These are phyloP conservation scores for Botryotinia calthae DNA, from an alignment of 2,329 filamentous ascomycete genomes.

Conservation along the genomic window DNA sequence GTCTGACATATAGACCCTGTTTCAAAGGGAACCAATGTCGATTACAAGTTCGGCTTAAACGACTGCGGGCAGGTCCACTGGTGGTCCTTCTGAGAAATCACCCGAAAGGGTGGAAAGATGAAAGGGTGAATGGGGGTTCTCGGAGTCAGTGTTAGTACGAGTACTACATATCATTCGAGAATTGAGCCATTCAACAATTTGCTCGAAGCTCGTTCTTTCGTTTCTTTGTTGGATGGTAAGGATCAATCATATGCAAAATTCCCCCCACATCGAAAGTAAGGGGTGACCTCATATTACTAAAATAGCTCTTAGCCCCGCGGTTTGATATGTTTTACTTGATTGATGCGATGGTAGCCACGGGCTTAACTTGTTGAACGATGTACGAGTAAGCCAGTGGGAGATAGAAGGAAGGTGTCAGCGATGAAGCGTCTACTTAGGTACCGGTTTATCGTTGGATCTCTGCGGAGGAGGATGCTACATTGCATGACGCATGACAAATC, in stretches of 20 bases:
- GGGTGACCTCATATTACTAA: conserved; percentile 22
- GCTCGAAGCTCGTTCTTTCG: neutral
- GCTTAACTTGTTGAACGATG: neutral
- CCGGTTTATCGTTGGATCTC: neutral
- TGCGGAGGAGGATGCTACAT: neutral
- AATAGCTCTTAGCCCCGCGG: neutral
- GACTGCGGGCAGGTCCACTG: too few relatives aligned
- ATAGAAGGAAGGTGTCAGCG: neutral
- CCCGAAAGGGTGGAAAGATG: neutral
- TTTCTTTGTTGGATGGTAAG: conserved; percentile 17
- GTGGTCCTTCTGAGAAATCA: conserved; percentile 8
- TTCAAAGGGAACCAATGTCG: neutral
- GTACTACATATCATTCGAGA: neutral
- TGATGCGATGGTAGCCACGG: neutral
- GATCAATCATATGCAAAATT: conserved; percentile 1
- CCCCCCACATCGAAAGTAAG: conserved; percentile 4
- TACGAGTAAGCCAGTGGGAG: too few relatives aligned
- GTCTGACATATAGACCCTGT: neutral
- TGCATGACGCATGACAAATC: neutral
- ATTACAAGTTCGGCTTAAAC: neutral
- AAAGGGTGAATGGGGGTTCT: neutral
- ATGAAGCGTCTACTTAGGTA: neutral
- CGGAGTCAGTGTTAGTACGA: neutral
- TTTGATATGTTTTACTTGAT: neutral
- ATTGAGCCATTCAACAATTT: conserved; percentile 2